Conservation (phyloP, 1,284 basidiomycete genomes). For the Cryptococcus sp. region DNA sequence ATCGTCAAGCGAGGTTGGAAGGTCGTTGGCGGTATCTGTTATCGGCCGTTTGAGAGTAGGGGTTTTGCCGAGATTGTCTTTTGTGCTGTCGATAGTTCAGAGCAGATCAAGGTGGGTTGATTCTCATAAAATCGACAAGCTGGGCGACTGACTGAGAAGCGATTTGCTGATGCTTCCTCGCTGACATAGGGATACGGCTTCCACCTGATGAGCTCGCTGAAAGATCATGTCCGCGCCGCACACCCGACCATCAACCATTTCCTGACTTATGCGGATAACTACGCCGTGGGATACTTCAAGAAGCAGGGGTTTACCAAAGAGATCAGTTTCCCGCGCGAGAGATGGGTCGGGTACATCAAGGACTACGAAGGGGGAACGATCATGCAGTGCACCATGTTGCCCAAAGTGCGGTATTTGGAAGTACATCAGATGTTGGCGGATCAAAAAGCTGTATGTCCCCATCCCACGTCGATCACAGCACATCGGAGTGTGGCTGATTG, state of each 20-base stretch:
- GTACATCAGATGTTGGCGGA: conserved; percentile 74
- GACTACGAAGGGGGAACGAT: conserved; percentile 99
- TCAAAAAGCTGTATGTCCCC: conserved; percentile 70
- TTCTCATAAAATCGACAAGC: not conserved
- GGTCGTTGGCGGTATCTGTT: conserved; percentile 98
- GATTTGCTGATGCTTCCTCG: conserved; percentile 10
- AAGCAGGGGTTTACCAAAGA: conserved; percentile 99
- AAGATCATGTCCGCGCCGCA: conserved; percentile 81
- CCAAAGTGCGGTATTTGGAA: conserved; percentile 84
- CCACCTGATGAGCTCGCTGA: conserved; percentile 99
- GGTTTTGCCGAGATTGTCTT: conserved; percentile 99
- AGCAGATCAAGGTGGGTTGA: conserved; percentile 87
- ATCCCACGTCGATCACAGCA: not conserved
- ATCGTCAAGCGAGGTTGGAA: conserved; percentile 95
- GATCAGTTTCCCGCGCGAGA: conserved; percentile 82
- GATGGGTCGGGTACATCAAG: conserved; percentile 99
- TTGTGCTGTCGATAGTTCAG: conserved; percentile 93
- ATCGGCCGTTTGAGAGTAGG: conserved; percentile 90
- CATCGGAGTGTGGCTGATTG: not conserved
- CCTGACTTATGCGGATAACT: conserved; percentile 98
- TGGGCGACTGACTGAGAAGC: not conserved
- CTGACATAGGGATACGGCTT: conserved; percentile 86
- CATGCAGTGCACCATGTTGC: conserved; percentile 97
- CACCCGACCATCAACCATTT: conserved; percentile 87
- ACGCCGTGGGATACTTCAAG: conserved; percentile 98